phyloP scores from a whole-genome alignment of 768 basidiomycete species.

The Termitomyces sp. region DNA sequence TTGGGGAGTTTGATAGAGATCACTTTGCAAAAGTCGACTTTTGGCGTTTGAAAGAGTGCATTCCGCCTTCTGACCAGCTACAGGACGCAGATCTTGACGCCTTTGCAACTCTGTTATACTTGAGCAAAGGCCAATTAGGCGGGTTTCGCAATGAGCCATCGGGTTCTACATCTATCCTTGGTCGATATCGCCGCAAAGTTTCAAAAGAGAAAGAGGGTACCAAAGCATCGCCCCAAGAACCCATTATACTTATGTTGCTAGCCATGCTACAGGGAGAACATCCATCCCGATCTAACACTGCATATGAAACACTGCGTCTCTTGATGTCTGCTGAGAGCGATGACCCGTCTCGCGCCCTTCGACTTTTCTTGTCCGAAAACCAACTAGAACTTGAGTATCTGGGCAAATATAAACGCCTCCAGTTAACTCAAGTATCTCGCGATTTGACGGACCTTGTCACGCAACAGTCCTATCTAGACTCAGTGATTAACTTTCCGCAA shows the following conservation, averaged over 20 bases:
- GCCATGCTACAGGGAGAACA: conserved; percentile 51
- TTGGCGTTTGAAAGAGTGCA: conserved; percentile 80
- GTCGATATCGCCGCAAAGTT: conserved; percentile 27
- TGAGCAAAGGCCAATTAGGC: conserved; percentile 54
- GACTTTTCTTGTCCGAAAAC: conserved; percentile 31
- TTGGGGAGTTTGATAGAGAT: too few species aligned
- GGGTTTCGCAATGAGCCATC: conserved; percentile 53
- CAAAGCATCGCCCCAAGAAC: conserved; percentile 30
- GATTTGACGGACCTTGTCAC: conserved; percentile 33
- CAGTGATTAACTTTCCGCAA: conserved; percentile 42
- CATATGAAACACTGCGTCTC: conserved; percentile 62
- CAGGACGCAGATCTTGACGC: conserved; percentile 66
- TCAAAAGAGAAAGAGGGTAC: conserved; percentile 12
- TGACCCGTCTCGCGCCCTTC: conserved; percentile 17
- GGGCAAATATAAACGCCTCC: conserved; percentile 34
- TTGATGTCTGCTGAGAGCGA: conserved; percentile 38
- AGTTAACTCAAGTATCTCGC: conserved; percentile 24
- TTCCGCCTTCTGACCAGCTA: conserved; percentile 50
- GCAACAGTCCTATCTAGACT: conserved; percentile 27
- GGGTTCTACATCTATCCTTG: conserved; percentile 34
- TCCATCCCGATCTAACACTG: conserved; percentile 43
- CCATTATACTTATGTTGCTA: conserved; percentile 50
- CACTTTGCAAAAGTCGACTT: conserved; percentile 61
- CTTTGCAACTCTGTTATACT: conserved; percentile 60
- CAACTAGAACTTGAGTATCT: conserved; percentile 44